Conservation (phyloP, 2,329 filamentous ascomycete genomes). For the Penicillium sp. region DNA sequence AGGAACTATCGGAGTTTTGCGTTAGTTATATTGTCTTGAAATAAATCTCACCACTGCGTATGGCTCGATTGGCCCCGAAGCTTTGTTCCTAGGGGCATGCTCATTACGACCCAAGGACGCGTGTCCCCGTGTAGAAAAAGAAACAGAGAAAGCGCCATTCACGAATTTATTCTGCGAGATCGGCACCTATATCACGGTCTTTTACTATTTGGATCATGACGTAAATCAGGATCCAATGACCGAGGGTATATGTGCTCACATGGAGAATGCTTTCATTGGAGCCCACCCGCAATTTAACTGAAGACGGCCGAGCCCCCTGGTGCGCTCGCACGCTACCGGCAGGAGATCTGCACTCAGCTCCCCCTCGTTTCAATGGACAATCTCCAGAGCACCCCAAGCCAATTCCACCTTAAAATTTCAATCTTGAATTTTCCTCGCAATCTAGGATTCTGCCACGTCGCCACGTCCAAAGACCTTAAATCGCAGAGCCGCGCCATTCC, state of each 20-base stretch:
- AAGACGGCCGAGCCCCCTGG: background rate
- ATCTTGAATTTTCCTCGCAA: background rate
- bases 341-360: background rate
- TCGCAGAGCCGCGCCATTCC: background rate
- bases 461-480: background rate
- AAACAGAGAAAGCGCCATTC: background rate
- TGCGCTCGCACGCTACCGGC: background rate
- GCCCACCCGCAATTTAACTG: background rate
- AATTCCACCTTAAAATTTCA: background rate
- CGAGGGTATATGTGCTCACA: too few species aligned
- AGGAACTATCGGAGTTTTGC: background rate
- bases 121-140: background rate
- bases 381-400: background rate
- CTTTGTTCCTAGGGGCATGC: background rate
- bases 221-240: too few species aligned
- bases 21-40: too few species aligned
- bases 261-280: background rate
- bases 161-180: background rate
- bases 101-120: background rate
- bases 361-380: background rate
- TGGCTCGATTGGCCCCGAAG: background rate
- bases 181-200: background rate
- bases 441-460: background rate
- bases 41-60: background rate
- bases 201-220: background rate